These are phyloP conservation scores for Endothia cerciana DNA, from an alignment of 2,329 filamentous ascomycete species.

Conservation along the genomic window DNA sequence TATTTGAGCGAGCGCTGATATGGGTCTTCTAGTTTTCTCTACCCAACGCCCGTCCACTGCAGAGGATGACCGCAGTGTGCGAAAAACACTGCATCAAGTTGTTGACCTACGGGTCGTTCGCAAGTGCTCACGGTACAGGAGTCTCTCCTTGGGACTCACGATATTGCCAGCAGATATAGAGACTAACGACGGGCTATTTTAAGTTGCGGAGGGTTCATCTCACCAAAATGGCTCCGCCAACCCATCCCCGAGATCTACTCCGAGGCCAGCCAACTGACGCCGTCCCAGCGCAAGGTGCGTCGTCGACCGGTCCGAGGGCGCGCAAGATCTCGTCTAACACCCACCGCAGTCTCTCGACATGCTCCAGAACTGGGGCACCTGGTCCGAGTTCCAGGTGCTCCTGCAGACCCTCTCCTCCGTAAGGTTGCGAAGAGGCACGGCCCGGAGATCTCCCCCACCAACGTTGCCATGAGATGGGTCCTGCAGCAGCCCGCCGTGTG, in stretches of 20 bases:
- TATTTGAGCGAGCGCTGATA: background rate
- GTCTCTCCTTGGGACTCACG: no score
- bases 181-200: background rate
- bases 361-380: conserved; percentile 38
- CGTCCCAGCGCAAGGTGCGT: conserved; percentile 41
- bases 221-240: conserved; percentile 38
- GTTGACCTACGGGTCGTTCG: conserved; percentile 41
- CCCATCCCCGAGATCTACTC: conserved; percentile 40
- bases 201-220: conserved; percentile 43
- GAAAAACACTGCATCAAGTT: conserved; percentile 38
- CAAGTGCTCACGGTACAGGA: conserved; percentile 29
- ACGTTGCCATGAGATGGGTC: conserved; percentile 41
- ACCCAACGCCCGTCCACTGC: conserved; percentile 38
- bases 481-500: conserved; percentile 40
- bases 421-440: conserved; percentile 36
- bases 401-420: conserved; percentile 32
- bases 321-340: background rate
- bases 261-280: conserved; percentile 37
- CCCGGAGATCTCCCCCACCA: conserved; percentile 34
- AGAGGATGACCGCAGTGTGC: conserved; percentile 36
- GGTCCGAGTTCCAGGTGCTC: conserved; percentile 38
- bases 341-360: conserved; percentile 36
- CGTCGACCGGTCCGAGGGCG: no score
- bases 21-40: conserved; percentile 38
- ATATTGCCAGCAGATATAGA: conserved; percentile 1